phyloP scores from a whole-genome alignment of 2,329 filamentous ascomycete genomes.

The Lizonia empirigonia region DNA sequence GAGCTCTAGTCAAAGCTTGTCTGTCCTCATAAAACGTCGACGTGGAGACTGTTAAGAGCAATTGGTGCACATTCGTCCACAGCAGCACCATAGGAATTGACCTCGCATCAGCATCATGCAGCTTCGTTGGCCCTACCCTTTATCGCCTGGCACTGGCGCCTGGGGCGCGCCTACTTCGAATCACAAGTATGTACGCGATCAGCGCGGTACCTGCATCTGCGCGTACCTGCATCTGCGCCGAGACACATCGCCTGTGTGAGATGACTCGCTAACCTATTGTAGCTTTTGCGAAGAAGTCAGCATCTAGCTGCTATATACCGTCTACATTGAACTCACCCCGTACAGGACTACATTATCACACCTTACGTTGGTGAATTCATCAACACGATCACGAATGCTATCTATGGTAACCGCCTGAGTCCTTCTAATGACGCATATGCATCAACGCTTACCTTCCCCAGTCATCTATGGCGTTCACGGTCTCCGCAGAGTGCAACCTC shows the following conservation, averaged over 20 bases:
- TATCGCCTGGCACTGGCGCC: conserved; percentile 25
- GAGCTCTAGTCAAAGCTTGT: conserved; percentile 19
- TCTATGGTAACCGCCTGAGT: conserved; percentile 51
- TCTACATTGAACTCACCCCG: background rate
- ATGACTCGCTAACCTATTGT: conserved; percentile 19
- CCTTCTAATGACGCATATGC: background rate
- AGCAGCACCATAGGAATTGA: background rate
- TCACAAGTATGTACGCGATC: conserved; percentile 37
- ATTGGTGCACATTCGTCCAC: background rate
- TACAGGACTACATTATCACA: conserved; percentile 61
- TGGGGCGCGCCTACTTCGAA: conserved; percentile 41
- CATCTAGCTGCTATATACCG: background rate
- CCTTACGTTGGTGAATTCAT: conserved; percentile 60
- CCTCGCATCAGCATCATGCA: conserved; percentile 23
- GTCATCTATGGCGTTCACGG: conserved; percentile 47
- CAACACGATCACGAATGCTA: conserved; percentile 59
- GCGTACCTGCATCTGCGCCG: conserved; percentile 15
- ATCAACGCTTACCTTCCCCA: conserved; percentile 14
- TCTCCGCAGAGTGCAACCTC: conserved; percentile 33
- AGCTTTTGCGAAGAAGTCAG: conserved; percentile 46
- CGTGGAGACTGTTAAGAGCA: background rate
- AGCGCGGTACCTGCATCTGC: conserved; percentile 11
- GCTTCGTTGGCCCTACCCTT: conserved; percentile 34
- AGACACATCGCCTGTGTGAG: background rate
- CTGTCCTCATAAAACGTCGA: conserved; percentile 8